Evolutionary conservation across 495 filamentous ascomycete genomes (phyloP), one percentile per base, ranked within the genome.

Genomic region (Penicillium cataractarum): DNA sequence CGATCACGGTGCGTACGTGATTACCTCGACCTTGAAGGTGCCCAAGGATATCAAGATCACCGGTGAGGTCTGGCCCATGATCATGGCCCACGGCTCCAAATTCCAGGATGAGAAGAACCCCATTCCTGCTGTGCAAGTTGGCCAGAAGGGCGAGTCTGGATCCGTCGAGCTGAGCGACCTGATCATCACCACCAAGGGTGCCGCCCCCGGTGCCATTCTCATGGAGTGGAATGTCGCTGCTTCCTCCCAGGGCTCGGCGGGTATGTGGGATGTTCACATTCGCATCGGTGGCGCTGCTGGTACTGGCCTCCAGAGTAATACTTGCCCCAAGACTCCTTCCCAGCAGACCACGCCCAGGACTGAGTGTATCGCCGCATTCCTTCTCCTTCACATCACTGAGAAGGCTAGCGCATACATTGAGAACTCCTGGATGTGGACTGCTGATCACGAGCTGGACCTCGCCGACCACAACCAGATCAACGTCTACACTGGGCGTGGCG

Each of bases 381-480:
- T 96, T 78, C 84, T 94, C 57, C 77, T 98, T 21, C 92, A 96
- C 72, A 76, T 97, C 39, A 91, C 91, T 6, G 68, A 83, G 49
- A 79, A 85, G 27, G 91, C 84, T 6, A 88, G 84, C 56, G 84
- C 88, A 17, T 96, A 97, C 74, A 76, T 96, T 51, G 94, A 97
- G 78, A 97, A 98, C 77, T 87, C 85, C 46, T 98, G 94, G 94
- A 90, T 89, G 75, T 98, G 94, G 94, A 92, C 93, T 29, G 87
- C 94, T 2, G 94, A 98, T 74, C 94, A 98, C 80, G 90, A 92
- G 62, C 88, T 98, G 42, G 94, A 97, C 72, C 84, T 86, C 4
- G 48, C 75, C 8, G 89, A 90, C 68, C 86, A 91, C 76, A 85
- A 85, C 61, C 94, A 97, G 76, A 89, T 97, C 75, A 90, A 95